A percentile compares a stretch with the other conserved stretches of the same genome.
Evolutionary conservation across 176 grass and related monocot genomes (phyloP).

Genomic region (Eragrostis nindensis): DNA sequence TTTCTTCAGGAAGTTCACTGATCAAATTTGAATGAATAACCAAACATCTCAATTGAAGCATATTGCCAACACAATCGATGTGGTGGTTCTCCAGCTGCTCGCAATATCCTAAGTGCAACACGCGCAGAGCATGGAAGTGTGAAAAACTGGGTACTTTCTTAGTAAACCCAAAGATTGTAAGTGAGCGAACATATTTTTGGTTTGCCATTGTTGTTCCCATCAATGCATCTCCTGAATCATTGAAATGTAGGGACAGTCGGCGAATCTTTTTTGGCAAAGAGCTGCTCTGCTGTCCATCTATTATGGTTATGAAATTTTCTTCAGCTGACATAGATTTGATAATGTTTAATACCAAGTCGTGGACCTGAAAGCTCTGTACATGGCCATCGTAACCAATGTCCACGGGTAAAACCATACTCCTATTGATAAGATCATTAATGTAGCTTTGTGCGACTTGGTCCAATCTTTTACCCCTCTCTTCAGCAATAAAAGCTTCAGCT

Average conservation of each 20-base stretch:
- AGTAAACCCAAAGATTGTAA: neutral
- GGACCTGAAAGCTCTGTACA: neutral
- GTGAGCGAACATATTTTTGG: neutral
- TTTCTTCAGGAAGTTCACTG: conserved; percentile 2
- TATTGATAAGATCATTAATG: conserved; percentile 8
- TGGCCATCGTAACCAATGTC: neutral
- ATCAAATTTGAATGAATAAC: neutral
- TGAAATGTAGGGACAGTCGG: neutral
- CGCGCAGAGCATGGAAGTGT: neutral
- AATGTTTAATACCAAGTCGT: conserved; percentile 27
- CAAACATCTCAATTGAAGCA: conserved; percentile 20
- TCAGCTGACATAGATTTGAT: conserved; percentile 22
- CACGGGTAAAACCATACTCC: conserved; percentile 12
- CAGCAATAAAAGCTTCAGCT: conserved; percentile 29
- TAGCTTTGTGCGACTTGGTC: neutral
- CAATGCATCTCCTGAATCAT: neutral
- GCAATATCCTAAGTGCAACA: conserved; percentile 1
- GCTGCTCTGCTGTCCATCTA: neutral
- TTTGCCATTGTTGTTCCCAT: neutral
- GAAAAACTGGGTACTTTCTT: neutral
- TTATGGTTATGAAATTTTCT: conserved; percentile 28
- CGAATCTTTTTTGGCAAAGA: conserved; percentile 11
- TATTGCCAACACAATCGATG: conserved; percentile 4
- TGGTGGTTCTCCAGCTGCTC: neutral
- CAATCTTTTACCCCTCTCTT: neutral